Evolutionary conservation across 2,329 filamentous ascomycete genomes (phyloP), one percentile per base, ranked within the genome.

Genomic region (Metarhizium sp.): DNA sequence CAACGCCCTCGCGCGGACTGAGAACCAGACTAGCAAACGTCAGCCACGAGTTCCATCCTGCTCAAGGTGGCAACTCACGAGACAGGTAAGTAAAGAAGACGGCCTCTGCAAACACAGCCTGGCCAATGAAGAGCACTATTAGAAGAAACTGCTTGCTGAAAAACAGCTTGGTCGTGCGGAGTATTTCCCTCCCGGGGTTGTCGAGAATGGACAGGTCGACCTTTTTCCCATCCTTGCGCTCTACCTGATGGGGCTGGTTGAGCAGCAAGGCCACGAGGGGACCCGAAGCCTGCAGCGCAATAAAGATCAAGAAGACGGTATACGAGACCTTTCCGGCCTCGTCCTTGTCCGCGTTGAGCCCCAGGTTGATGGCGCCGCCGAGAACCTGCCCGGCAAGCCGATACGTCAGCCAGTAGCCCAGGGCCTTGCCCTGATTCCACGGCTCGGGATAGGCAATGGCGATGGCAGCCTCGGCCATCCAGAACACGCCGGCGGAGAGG

Each of bases 381-480:
- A 90, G 69, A 14, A 90, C 84, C 64, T 88, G 86, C 0, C 86
- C 86, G 2, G 75, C 73, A 1, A 87, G 75, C 0, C 76, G 71
- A 59, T 73, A 80, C 0, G 73, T 76, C 4, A 89, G 74, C 87
- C 87, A 90, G 63, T 86, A 84, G 0, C 85, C 86, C 0, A 90
- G 71, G 18, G 83, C 81, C 16, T 78, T 78, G 0, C 84, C 85
- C 53, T 80, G 78, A 50, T 87, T 87, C 64, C 80, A 82, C 0
- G 85, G 84, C 61, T 90, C 86, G 0, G 86, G 86, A 59, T 90
- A 90, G 0, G 82, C 77, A 20, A 90, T 79, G 0, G 86, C 86
- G 55, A 90, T 87, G 0, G 87, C 86, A 0, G 84, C 84, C 68
- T 90, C 87, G 0, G 86, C 81, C 75, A 84, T 84, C 87, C 87